A percentile compares a stretch with the other conserved stretches of the same genome.
Conservation (phyloP, 805 yeast species). For the Kazachstania taianensis region DNA sequence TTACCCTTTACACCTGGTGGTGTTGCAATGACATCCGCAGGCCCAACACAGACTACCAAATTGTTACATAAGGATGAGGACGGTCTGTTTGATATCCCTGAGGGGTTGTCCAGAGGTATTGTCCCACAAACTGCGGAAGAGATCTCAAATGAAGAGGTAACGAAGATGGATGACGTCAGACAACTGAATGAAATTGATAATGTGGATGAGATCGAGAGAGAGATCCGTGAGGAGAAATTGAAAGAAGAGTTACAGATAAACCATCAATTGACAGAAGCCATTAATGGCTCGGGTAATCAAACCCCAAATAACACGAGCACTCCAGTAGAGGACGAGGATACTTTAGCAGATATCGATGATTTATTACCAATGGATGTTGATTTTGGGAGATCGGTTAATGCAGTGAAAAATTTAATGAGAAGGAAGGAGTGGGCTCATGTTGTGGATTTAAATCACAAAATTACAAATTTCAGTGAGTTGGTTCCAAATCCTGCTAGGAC, state of each 20-base stretch:
- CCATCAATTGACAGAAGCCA: slow-evolving; percentile 5
- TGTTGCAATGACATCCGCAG: slow-evolving; percentile 27
- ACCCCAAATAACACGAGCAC: slow-evolving; percentile 5
- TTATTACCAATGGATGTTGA: slow-evolving; percentile 42
- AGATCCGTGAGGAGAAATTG: slow-evolving; percentile 28
- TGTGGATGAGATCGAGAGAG: slow-evolving; percentile 30
- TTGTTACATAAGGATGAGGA: slow-evolving; percentile 54
- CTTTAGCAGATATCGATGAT: slow-evolving; percentile 31
- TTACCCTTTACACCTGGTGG: slow-evolving; percentile 96
- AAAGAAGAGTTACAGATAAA: slow-evolving; percentile 13
- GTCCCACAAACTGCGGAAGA: slow-evolving; percentile 16
- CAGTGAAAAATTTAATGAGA: slow-evolving; percentile 15
- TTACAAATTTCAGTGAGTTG: slow-evolving; percentile 76
- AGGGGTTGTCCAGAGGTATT: slow-evolving; percentile 72
- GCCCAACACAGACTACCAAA: slow-evolving; percentile 17
- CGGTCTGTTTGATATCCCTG: slow-evolving; percentile 78
- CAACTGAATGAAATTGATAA: slow-evolving; percentile 26
- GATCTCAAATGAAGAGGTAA: slow-evolving; percentile 9
- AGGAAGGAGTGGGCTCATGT: slow-evolving; percentile 88
- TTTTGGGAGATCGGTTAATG: slow-evolving; percentile 33
- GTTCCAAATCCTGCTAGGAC: slow-evolving; percentile 88
- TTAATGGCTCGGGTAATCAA: slow-evolving; percentile 4
- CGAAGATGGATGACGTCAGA: slow-evolving; percentile 18
- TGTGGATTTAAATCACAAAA: slow-evolving; percentile 73
- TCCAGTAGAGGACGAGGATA: slow-evolving; percentile 9